Evolutionary conservation across 805 yeast genomes (phyloP), one percentile per base, ranked within the genome.

Genomic region (Ogataea chonburiensis): DNA sequence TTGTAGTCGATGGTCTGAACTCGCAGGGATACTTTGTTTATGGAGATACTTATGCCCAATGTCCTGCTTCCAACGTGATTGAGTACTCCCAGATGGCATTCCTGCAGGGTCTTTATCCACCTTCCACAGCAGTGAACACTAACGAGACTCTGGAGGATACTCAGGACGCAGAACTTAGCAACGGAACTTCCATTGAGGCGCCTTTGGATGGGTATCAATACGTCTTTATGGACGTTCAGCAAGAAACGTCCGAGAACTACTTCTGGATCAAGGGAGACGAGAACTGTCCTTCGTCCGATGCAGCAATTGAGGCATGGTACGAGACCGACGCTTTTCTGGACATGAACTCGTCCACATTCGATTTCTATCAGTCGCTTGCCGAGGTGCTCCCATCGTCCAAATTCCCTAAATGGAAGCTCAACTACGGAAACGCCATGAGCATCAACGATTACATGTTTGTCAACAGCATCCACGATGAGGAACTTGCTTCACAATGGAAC

Each of bases 71-170:
- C 6, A 59, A 57, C 17, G 73, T 70, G 21, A 53, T 71, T 25
- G 55, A 59, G 24, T 61, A 61, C 52, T 63, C 72, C 14, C 72
- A 67, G 40, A 38, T 59, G 38, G 60, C 73, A 3, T 71, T 69
- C 54, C 45, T 69, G 26, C 76, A 71, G 50, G 76, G 75, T 21
- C 49, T 71, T 23, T 71, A 66, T 44, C 76, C 76, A 11, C 70
- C 74, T 16, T 52, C 63, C 12, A 45, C 37, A 8, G 61, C 46
- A 11, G 58, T 58, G 17, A 50, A 55, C 31, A 41, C 53, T 5
- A 50, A 50, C 28, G 45, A 36, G 14, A 38, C 46, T 11, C 44
- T 57, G 28, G 52, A 52, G 17, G 58, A 45, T 18, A 40, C 30
- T 8, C 47, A 55, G 12, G 46, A 68, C 37, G 53, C 71, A n/a